Conservation (phyloP, 768 basidiomycete genomes). For the Amanita inopinata region DNA sequence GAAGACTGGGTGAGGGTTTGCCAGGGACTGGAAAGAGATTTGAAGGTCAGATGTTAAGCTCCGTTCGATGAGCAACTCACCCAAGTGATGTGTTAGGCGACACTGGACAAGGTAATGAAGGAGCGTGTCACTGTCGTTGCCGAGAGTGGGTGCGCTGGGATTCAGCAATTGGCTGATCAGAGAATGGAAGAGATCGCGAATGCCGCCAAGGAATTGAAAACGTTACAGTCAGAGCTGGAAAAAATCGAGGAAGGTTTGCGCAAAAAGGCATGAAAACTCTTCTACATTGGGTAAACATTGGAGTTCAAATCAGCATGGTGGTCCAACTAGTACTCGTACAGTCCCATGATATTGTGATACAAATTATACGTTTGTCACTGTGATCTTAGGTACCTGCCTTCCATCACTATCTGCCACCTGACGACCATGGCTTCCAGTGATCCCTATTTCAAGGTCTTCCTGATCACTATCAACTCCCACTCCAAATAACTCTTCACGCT, state of each 20-base stretch:
- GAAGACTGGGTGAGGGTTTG: conserved; percentile 55
- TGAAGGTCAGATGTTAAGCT: conserved; percentile 35
- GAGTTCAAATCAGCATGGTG: neutral
- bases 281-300: no score
- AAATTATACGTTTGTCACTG: conserved; percentile 1
- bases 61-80: conserved; percentile 5
- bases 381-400: conserved; percentile 4
- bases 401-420: conserved; percentile 1
- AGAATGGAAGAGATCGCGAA: conserved; percentile 35
- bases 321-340: neutral
- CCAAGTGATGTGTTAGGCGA: conserved; percentile 27
- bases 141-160: conserved; percentile 34
- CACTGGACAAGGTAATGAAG: conserved; percentile 34
- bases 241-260: conserved; percentile 10
- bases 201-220: conserved; percentile 32
- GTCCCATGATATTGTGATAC: neutral
- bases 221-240: conserved; percentile 28
- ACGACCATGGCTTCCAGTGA: no score
- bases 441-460: conserved; percentile 32
- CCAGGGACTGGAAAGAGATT: conserved; percentile 53
- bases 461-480: conserved; percentile 56
- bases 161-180: conserved; percentile 30
- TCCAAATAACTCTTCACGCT: conserved; percentile 66
- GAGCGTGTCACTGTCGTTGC: conserved; percentile 46
- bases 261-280: conserved; percentile 4